These are phyloP conservation scores for Corymbia citriodora DNA, from an alignment of 441 rosid species.

Conservation along the genomic window DNA sequence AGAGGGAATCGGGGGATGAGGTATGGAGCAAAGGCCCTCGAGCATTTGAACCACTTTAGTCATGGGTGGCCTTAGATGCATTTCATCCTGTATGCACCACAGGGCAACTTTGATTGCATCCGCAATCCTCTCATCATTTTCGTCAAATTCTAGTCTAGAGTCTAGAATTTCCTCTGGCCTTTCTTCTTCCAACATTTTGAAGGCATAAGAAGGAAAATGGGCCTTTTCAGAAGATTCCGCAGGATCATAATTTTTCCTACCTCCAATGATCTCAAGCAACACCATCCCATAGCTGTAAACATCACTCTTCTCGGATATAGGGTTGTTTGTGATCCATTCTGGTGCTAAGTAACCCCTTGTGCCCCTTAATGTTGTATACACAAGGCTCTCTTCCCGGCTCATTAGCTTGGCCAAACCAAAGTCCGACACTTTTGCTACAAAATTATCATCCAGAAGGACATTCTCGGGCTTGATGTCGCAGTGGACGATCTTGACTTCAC, in stretches of 20 bases:
- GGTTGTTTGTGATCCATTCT: constrained; percentile 37
- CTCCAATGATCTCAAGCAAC: constrained; percentile 31
- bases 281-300: constrained; percentile 34
- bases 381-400: constrained; percentile 37
- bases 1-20: constrained; percentile 14
- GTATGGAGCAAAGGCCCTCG: constrained; percentile 24
- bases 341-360: constrained; percentile 44
- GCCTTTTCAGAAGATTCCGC: constrained; percentile 12
- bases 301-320: constrained; percentile 37
- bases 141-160: constrained; percentile 11
- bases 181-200: constrained; percentile 32
- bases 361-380: constrained; percentile 31
- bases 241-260: constrained; percentile 22
- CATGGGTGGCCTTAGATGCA: constrained; percentile 30
- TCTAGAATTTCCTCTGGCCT: constrained; percentile 18
- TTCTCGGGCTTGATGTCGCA: constrained; percentile 41
- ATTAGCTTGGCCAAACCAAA: constrained; percentile 41
- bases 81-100: constrained; percentile 37
- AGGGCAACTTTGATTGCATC: constrained; percentile 25
- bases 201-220: constrained; percentile 23
- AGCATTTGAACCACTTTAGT: constrained; percentile 41
- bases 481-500: constrained; percentile 34
- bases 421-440: constrained; percentile 34
- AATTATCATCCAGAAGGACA: constrained; percentile 32
- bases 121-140: constrained; percentile 17